phyloP scores from a whole-genome alignment of 345 rosid genomes.

The Lepidium didymum region DNA sequence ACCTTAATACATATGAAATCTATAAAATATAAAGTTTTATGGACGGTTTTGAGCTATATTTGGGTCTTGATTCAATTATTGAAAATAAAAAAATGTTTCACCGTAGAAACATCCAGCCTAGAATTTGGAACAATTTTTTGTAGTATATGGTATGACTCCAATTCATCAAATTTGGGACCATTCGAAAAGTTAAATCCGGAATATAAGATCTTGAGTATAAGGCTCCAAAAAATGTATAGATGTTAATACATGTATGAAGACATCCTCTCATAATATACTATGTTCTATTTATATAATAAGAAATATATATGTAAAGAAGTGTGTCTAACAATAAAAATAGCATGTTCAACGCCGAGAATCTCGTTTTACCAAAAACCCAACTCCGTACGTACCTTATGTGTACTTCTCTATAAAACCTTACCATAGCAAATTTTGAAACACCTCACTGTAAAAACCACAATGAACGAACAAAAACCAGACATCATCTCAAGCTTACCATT shows the following conservation, averaged over 20 bases:
- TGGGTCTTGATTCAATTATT: too few species aligned
- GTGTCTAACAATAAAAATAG: slow-evolving; percentile 14
- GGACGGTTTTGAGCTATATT: too few species aligned
- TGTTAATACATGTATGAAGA: neutral
- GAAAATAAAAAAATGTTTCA: too few species aligned
- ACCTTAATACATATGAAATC: too few species aligned
- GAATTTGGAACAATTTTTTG: too few species aligned
- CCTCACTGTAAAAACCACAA: neutral
- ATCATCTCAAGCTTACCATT: slow-evolving; percentile 45
- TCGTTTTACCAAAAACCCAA: neutral
- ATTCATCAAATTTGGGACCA: too few species aligned
- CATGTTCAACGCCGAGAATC: slow-evolving; percentile 13
- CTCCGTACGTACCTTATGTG: slow-evolving; percentile 5
- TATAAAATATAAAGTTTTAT: too few species aligned
- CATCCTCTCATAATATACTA: neutral
- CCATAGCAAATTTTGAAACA: neutral
- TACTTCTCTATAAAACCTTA: neutral
- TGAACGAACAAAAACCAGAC: slow-evolving; percentile 27
- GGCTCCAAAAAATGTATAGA: neutral
- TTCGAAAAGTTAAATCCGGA: too few species aligned
- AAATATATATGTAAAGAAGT: neutral
- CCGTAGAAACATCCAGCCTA: too few species aligned
- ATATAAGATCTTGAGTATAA: neutral
- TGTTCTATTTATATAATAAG: neutral
- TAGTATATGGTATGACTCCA: too few species aligned